Evolutionary conservation across 2,329 filamentous ascomycete genomes (phyloP).

Genomic region (Neopestalotiopsis rosae): DNA sequence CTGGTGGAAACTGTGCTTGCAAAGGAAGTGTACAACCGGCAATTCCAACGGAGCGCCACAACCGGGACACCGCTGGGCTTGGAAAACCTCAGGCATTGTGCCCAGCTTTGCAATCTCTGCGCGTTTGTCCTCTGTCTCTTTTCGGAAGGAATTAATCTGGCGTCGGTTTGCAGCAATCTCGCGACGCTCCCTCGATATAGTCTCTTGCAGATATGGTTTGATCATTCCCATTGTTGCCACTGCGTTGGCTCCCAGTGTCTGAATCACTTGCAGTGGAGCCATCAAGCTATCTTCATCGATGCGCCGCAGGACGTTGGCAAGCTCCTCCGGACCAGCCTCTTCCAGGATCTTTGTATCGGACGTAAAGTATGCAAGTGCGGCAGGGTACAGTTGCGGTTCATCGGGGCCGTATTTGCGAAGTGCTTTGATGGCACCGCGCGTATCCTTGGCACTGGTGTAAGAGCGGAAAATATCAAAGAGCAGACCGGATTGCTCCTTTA

Average conservation of each 20-base stretch:
- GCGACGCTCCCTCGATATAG: constrained; percentile 84
- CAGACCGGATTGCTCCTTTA: constrained; percentile 91
- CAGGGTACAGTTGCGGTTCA: constrained; percentile 90
- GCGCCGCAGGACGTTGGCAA: constrained; percentile 78
- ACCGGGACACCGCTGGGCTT: constrained; percentile 84
- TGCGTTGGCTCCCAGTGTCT: constrained; percentile 72
- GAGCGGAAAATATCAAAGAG: constrained; percentile 96
- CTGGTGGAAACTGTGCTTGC: constrained; percentile 96
- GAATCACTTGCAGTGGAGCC: constrained; percentile 95
- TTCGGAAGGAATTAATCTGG: constrained; percentile 81
- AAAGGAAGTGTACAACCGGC: constrained; percentile 93
- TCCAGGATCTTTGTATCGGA: constrained; percentile 81
- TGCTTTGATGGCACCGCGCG: constrained; percentile 85
- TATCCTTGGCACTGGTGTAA: constrained; percentile 92
- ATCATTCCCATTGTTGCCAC: constrained; percentile 98
- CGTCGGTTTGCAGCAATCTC: constrained; percentile 83
- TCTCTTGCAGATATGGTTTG: constrained; percentile 87
- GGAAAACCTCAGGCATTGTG: constrained; percentile 85
- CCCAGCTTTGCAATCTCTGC: constrained; percentile 78
- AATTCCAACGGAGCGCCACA: constrained; percentile 82
- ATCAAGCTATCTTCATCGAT: constrained; percentile 92
- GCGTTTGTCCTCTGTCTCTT: constrained; percentile 81
- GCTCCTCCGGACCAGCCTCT: constrained; percentile 83
- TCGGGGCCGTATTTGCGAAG: constrained; percentile 89
- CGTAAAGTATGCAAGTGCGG: constrained; percentile 91